A percentile compares a stretch with the other conserved stretches of the same genome.
Evolutionary conservation across 2,329 filamentous ascomycete species (phyloP).

Genomic region (Curvularia lunata): DNA sequence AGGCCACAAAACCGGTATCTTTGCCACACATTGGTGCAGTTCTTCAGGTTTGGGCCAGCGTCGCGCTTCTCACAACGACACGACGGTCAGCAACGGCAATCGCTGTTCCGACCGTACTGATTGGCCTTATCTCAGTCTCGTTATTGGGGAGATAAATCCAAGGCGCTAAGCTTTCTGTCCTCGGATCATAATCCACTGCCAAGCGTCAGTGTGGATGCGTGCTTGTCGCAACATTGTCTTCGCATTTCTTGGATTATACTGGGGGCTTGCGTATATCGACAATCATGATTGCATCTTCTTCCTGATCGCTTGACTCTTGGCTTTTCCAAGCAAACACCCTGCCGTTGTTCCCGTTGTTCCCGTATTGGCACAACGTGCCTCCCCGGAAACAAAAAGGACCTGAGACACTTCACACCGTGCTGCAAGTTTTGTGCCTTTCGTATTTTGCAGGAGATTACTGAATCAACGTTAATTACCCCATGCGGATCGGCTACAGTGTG

Average conservation of each 20-base stretch:
- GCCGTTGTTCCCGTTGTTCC: slow-evolving; percentile 11
- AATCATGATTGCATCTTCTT: background rate
- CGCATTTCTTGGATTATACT: background rate
- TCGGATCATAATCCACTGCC: background rate
- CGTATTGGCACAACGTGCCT: slow-evolving; percentile 9
- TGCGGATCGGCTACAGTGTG: slow-evolving; percentile 3
- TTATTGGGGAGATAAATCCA: background rate
- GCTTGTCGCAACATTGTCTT: background rate
- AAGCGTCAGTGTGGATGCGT: slow-evolving; percentile 6
- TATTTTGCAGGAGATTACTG: slow-evolving; percentile 6
- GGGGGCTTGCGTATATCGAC: background rate
- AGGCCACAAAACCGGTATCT: slow-evolving; percentile 9
- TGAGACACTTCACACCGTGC: slow-evolving; percentile 17
- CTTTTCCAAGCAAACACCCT: slow-evolving; percentile 1
- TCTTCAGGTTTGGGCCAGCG: slow-evolving; percentile 1
- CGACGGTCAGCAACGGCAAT: slow-evolving; percentile 8
- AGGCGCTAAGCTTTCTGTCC: background rate
- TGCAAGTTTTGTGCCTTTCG: slow-evolving; percentile 7
- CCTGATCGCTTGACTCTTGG: too few species aligned
- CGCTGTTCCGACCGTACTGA: background rate
- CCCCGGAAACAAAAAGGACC: slow-evolving; percentile 18
- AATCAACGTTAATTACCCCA: slow-evolving; percentile 9
- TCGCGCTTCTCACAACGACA: slow-evolving; percentile 9
- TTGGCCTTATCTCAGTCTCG: background rate
- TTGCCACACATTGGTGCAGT: slow-evolving; percentile 13